These are phyloP conservation scores for Quercus engelmannii DNA, from an alignment of 306 rosid genomes.

Conservation along the genomic window DNA sequence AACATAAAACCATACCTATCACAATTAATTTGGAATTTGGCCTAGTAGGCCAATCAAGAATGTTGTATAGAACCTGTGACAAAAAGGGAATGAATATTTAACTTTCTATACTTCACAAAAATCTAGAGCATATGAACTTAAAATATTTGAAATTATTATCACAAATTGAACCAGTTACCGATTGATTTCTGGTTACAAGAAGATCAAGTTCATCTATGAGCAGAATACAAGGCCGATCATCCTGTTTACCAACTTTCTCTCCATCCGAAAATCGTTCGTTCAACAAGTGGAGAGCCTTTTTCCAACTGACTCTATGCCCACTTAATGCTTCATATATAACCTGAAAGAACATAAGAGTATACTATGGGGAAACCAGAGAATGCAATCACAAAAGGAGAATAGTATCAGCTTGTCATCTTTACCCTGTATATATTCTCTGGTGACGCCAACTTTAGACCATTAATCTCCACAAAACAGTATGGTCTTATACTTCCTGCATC, in stretches of 20 bases:
- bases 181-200: slow-evolving; percentile 95
- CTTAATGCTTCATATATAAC: slow-evolving; percentile 86
- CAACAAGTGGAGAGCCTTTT: slow-evolving; percentile 81
- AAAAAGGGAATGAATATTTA: neutral
- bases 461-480: slow-evolving; percentile 87
- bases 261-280: slow-evolving; percentile 79
- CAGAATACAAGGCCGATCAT: slow-evolving; percentile 83
- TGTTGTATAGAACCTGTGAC: slow-evolving; percentile 77
- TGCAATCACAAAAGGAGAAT: slow-evolving; percentile 16
- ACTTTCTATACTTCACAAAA: slow-evolving; percentile 2
- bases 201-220: slow-evolving; percentile 97
- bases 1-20: slow-evolving; percentile 51
- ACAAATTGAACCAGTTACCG: slow-evolving; percentile 49
- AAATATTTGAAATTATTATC: neutral
- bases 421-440: slow-evolving; percentile 91
- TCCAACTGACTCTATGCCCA: slow-evolving; percentile 90
- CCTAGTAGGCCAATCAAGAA: slow-evolving; percentile 98
- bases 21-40: slow-evolving; percentile 86
- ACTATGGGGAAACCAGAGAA: slow-evolving; percentile 7
- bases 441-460: slow-evolving; percentile 87
- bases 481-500: slow-evolving; percentile 75
- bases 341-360: slow-evolving; percentile 37
- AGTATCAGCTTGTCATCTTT: slow-evolving; percentile 5
- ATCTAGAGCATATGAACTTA: neutral
- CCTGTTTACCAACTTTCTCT: slow-evolving; percentile 53